Percentiles rank a stretch among this genome's conserved stretches.
phyloP scores from a whole-genome alignment of 2,329 filamentous ascomycete genomes.

The Aureobasidium sp. region DNA sequence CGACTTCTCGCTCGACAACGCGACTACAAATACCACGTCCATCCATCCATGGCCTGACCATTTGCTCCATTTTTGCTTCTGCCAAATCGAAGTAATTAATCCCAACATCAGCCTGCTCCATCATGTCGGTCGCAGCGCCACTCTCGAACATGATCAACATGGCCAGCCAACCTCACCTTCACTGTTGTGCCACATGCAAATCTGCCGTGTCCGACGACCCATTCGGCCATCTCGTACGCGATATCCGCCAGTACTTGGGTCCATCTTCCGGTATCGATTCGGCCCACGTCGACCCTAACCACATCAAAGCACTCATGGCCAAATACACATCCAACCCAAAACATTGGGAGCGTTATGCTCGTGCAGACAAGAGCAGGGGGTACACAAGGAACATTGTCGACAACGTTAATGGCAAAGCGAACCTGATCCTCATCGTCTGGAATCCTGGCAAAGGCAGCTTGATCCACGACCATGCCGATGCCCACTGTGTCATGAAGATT shows the following conservation, averaged over 20 bases:
- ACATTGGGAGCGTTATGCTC: constrained; percentile 69
- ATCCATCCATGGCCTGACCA: background rate
- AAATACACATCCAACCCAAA: constrained; percentile 59
- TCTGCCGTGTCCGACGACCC: constrained; percentile 12
- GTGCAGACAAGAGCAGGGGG: constrained; percentile 58
- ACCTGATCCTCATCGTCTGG: constrained; percentile 83
- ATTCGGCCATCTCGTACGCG: constrained; percentile 64
- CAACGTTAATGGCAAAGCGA: constrained; percentile 75
- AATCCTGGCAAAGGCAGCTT: constrained; percentile 72
- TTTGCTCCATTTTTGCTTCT: background rate
- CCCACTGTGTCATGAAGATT: constrained; percentile 88
- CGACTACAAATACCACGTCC: background rate
- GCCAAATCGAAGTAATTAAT: too few species aligned
- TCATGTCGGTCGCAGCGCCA: background rate
- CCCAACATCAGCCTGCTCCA: background rate
- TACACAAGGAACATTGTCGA: constrained; percentile 90
- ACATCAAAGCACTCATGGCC: constrained; percentile 65
- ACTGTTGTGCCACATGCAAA: constrained; percentile 5
- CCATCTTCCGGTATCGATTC: constrained; percentile 75
- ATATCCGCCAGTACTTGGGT: constrained; percentile 67
- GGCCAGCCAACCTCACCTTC: background rate
- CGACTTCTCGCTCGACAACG: background rate
- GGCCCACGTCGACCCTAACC: constrained; percentile 66
- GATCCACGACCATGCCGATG: constrained; percentile 72
- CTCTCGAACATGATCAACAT: background rate